These are phyloP conservation scores for Aspergillus taichungensis DNA, from an alignment of 495 filamentous ascomycete genomes.

Conservation along the genomic window DNA sequence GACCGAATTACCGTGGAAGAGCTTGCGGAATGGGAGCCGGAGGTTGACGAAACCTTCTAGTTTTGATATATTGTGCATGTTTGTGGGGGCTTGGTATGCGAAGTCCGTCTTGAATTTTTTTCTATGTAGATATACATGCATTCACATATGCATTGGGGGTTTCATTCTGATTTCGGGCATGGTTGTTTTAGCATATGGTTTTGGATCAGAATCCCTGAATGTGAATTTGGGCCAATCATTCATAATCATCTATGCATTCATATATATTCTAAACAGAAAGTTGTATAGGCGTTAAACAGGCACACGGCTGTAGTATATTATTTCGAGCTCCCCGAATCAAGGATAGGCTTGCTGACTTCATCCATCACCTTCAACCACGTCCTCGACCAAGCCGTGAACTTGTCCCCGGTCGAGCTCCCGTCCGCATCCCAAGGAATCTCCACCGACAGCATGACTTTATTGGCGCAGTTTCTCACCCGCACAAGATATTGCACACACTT, in stretches of 20 bases:
- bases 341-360: slow-evolving; percentile 29
- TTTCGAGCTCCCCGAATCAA: neutral
- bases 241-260: neutral
- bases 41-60: slow-evolving; percentile 5
- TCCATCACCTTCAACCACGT: slow-evolving; percentile 42
- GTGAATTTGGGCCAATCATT: neutral
- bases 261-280: neutral
- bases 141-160: slow-evolving; percentile 1
- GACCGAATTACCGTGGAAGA: slow-evolving; percentile 66
- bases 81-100: too few species aligned
- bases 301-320: neutral
- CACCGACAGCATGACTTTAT: slow-evolving; percentile 21
- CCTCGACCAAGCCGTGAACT: slow-evolving; percentile 38
- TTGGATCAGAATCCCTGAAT: neutral
- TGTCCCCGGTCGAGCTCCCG: slow-evolving; percentile 23
- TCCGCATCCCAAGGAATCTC: slow-evolving; percentile 16
- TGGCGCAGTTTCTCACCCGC: slow-evolving; percentile 19
- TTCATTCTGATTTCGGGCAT: neutral
- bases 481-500: slow-evolving; percentile 19
- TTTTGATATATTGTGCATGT: neutral
- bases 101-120: neutral
- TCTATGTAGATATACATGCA: slow-evolving; percentile 3
- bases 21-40: slow-evolving; percentile 28
- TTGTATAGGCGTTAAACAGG: too few species aligned
- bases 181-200: neutral